Evolutionary conservation across 805 yeast species (phyloP), one percentile per base, ranked within the genome.

Genomic region (Zygoascus ofunaensis): DNA sequence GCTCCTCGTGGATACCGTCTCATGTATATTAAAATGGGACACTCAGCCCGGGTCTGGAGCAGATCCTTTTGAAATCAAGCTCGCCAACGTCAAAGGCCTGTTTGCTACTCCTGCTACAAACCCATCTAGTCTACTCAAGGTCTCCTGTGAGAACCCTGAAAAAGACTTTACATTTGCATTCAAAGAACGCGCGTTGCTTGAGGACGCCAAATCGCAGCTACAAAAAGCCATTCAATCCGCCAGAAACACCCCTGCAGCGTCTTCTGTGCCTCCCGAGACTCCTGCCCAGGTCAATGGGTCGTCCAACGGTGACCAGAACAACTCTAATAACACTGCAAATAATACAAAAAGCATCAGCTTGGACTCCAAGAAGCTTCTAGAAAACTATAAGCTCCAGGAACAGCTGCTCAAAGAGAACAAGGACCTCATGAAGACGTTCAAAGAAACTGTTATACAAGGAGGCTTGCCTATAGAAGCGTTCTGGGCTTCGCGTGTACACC

Each of bases 401-500:
- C 75, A 76, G 44, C 64, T 90, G 17, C 67, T 92, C 22, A 68
- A 79, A 45, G 82, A 81, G 48, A 83, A 87, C 56, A 75, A 80
- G 41, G 66, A 65, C 5, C 68, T 92, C 43, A 77, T 86, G 69
- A 73, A 76, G 46, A 78, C 82, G 2, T 92, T 92, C 59, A 80
- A 89, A 39, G 95, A 86, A 48, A 82, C 95, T 0, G 97, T 92
- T 4, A 86, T 87, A 49, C 44, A 52, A 5, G 65, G 65, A 7
- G 82, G 85, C 15, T 65, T 90, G 37, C 80, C 86, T 3, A 85
- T 94, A 0, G 76, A 75, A 34, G 87, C 87, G 54, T 89, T 89
- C 62, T 89, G 97, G 97, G 71, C 79, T 1, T 80, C 89, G 4
- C 68, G 97, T 51, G 68, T 87, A 8, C 85, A 86, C 54, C 70